Conservation (phyloP, 2,329 filamentous ascomycete genomes). For the Colletotrichum acutatum region DNA sequence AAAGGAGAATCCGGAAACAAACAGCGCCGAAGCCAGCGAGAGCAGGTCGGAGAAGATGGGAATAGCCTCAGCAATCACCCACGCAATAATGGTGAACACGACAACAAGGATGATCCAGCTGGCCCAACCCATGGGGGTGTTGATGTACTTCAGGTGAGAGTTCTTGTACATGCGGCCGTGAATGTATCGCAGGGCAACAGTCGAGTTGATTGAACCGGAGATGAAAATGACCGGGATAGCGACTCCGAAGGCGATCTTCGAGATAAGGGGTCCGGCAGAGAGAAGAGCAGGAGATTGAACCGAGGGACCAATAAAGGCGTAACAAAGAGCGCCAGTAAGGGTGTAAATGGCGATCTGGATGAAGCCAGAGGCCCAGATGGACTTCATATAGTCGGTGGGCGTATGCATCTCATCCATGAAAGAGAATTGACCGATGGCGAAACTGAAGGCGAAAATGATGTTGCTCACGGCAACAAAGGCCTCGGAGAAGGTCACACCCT, state of each 20-base stretch:
- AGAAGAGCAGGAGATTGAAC: slow-evolving; percentile 76
- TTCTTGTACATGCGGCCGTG: slow-evolving; percentile 56
- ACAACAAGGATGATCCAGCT: slow-evolving; percentile 71
- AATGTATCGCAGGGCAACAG: slow-evolving; percentile 57
- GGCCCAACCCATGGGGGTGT: slow-evolving; percentile 58
- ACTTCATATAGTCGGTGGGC: slow-evolving; percentile 58
- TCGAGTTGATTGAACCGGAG: slow-evolving; percentile 75
- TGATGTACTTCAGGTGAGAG: slow-evolving; percentile 57
- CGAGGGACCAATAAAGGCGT: slow-evolving; percentile 72
- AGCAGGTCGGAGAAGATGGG: slow-evolving; percentile 78
- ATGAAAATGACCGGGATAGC: slow-evolving; percentile 80
- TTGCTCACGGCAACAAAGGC: slow-evolving; percentile 73
- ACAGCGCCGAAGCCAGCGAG: slow-evolving; percentile 61
- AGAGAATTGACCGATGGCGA: slow-evolving; percentile 61
- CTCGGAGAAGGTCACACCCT: slow-evolving; percentile 58
- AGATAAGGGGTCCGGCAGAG: slow-evolving; percentile 67
- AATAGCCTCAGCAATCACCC: slow-evolving; percentile 78
- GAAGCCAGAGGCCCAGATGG: slow-evolving; percentile 70
- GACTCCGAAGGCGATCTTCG: slow-evolving; percentile 76
- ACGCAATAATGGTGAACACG: slow-evolving; percentile 70
- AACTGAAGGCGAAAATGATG: slow-evolving; percentile 77
- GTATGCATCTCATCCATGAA: slow-evolving; percentile 67
- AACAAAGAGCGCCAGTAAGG: slow-evolving; percentile 73
- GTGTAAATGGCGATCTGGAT: slow-evolving; percentile 75
- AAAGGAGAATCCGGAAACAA: slow-evolving; percentile 57